A percentile compares a stretch with the other conserved stretches of the same genome.
phyloP scores from a whole-genome alignment of 148 eudicot species.

The Talinum fruticosum region DNA sequence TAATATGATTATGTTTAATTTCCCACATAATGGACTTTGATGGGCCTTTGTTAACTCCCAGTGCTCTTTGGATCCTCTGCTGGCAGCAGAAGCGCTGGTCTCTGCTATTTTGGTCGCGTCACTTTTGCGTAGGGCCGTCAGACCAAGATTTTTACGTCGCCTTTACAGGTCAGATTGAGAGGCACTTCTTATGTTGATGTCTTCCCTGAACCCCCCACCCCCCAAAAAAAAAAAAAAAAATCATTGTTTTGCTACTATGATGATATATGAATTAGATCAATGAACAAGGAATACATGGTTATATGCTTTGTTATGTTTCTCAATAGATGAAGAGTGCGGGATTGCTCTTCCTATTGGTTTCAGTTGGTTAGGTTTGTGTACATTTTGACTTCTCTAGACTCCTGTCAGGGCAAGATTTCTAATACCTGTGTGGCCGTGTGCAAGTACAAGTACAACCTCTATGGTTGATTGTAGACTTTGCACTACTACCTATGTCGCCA shows the following conservation, averaged over 20 bases:
- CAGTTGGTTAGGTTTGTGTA: not conserved
- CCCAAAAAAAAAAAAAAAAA: too few species aligned
- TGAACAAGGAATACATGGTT: too few species aligned
- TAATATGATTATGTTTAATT: not conserved
- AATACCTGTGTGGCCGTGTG: too few species aligned
- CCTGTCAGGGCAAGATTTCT: not conserved
- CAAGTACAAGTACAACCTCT: too few species aligned
- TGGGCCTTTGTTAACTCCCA: constrained; percentile 32
- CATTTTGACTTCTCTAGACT: not conserved
- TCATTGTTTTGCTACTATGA: not conserved
- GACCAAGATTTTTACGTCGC: constrained; percentile 39
- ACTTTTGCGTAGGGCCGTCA: constrained; percentile 36
- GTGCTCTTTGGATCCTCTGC: constrained; percentile 80
- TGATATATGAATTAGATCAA: not conserved
- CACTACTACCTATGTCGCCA: too few species aligned
- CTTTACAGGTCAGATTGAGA: constrained; percentile 46
- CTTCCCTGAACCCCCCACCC: not conserved
- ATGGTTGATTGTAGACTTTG: too few species aligned
- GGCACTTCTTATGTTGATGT: not conserved
- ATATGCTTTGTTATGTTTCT: too few species aligned
- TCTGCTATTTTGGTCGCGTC: constrained; percentile 52
- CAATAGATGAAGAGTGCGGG: too few species aligned
- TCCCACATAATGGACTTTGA: not conserved
- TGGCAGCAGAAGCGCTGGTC: constrained; percentile 59
- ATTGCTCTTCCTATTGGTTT: not conserved